phyloP scores from a whole-genome alignment of 2,329 filamentous ascomycete genomes.

The Apiospora malaysiana region DNA sequence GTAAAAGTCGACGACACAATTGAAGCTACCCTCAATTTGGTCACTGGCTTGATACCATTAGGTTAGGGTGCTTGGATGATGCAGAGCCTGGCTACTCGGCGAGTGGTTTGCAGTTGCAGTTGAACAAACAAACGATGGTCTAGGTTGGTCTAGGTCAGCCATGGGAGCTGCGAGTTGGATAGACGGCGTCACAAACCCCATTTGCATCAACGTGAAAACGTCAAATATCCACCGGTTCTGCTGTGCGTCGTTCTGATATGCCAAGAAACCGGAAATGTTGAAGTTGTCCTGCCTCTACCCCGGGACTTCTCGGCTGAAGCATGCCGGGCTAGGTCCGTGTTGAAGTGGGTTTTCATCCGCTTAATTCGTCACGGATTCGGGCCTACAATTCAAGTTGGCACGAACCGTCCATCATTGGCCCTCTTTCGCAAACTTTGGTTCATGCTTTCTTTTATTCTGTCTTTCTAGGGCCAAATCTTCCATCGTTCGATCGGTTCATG shows the following conservation, averaged over 20 bases:
- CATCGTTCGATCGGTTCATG: not conserved
- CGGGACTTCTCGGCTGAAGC: not conserved
- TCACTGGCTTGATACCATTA: not conserved
- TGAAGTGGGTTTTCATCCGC: slow-evolving; percentile 3
- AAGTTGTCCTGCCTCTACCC: not conserved
- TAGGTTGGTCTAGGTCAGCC: not conserved
- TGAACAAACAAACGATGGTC: not conserved
- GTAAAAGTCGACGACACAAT: too few species aligned
- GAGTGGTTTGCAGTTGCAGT: not conserved
- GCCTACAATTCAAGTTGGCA: slow-evolving; percentile 4
- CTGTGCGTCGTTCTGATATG: not conserved
- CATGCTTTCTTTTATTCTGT: not conserved
- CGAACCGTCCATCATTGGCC: not conserved
- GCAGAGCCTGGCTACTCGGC: not conserved
- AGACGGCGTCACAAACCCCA: slow-evolving; percentile 2
- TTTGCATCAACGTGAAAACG: not conserved
- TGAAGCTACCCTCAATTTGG: not conserved
- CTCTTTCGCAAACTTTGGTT: not conserved
- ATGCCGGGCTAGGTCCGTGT: slow-evolving; percentile 12
- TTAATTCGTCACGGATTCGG: slow-evolving; percentile 15
- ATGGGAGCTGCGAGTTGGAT: not conserved
- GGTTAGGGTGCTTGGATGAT: not conserved
- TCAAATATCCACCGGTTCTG: not conserved
- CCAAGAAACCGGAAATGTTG: slow-evolving; percentile 15
- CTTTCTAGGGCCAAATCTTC: not conserved